Conservation (phyloP, 106 monocot genomes). For the Dendrobium chrysotoxum region DNA sequence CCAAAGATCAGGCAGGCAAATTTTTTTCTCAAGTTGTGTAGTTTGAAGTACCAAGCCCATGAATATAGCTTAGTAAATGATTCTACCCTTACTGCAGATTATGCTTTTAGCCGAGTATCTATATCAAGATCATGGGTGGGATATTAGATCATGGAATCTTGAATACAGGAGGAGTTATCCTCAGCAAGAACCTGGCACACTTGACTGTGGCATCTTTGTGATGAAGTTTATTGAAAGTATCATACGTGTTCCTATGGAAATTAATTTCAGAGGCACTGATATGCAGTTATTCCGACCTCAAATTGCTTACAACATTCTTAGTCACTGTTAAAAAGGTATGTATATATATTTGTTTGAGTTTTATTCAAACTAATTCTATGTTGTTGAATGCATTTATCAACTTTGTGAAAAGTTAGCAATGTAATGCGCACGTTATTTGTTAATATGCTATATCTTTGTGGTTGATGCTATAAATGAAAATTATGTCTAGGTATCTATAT, state of each 20-base stretch:
- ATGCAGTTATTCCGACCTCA: neutral
- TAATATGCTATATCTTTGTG: no score
- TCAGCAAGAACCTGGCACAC: conserved; percentile 4
- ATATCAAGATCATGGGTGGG: neutral
- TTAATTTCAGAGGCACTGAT: neutral
- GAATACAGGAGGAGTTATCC: conserved; percentile 6
- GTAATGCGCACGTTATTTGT: no score
- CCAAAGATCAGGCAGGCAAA: neutral
- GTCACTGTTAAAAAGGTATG: neutral
- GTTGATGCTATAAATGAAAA: no score
- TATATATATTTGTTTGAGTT: neutral
- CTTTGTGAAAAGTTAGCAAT: conserved; percentile 1
- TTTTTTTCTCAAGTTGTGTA: neutral
- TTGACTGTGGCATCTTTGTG: conserved; percentile 9
- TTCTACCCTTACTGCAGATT: conserved; percentile 1
- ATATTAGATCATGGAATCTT: conserved; percentile 7
- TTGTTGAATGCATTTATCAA: neutral
- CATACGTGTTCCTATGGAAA: neutral
- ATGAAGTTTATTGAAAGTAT: conserved; percentile 9
- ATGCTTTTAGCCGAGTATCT: conserved; percentile 3
- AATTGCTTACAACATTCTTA: conserved; percentile 5
- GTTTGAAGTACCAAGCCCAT: neutral
- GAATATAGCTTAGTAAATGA: neutral
- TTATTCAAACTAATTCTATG: neutral
- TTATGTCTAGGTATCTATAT: no score